A percentile compares a stretch with the other conserved stretches of the same genome.
Evolutionary conservation across 352 stramenopile species (phyloP).

Genomic region (Chrysophaeum taylorii): DNA sequence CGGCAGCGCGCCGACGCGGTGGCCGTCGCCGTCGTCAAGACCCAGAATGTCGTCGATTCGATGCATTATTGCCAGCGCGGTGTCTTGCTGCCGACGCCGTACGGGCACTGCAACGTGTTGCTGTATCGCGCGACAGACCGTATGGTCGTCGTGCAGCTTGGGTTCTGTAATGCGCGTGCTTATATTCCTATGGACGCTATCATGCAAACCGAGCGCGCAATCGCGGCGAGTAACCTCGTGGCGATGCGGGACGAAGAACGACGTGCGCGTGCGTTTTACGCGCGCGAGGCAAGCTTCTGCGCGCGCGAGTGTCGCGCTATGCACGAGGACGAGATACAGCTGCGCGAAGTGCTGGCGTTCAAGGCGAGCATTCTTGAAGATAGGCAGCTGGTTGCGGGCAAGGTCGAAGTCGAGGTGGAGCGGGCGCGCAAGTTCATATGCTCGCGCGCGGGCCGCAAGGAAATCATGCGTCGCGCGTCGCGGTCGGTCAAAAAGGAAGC

Average conservation of each 20-base stretch:
- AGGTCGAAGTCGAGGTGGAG: conserved; percentile 8
- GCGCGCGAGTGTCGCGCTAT: not conserved
- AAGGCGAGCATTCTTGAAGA: conserved; percentile 1
- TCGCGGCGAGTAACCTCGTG: conserved; percentile 12
- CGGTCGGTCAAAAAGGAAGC: conserved; percentile 15
- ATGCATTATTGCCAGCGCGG: conserved; percentile 22
- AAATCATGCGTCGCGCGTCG: conserved; percentile 2
- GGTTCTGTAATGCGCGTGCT: conserved; percentile 26
- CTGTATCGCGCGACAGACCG: conserved; percentile 28
- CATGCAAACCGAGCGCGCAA: conserved; percentile 18
- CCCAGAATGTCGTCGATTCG: conserved; percentile 12
- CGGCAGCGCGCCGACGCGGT: conserved; percentile 9
- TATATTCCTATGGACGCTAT: conserved; percentile 32
- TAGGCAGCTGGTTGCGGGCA: not conserved
- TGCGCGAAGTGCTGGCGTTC: conserved; percentile 9
- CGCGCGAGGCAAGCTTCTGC: conserved; percentile 2
- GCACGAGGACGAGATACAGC: conserved; percentile 9
- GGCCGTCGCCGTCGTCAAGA: not conserved
- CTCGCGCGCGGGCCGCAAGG: not conserved
- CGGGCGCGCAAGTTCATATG: conserved; percentile 6
- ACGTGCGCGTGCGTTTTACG: conserved; percentile 16
- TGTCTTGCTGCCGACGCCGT: conserved; percentile 20
- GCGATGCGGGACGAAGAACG: conserved; percentile 19
- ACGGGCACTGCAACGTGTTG: conserved; percentile 15
- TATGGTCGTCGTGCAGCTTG: conserved; percentile 29